phyloP scores from a whole-genome alignment of 2,329 filamentous ascomycete species.

The Didymella sp. region DNA sequence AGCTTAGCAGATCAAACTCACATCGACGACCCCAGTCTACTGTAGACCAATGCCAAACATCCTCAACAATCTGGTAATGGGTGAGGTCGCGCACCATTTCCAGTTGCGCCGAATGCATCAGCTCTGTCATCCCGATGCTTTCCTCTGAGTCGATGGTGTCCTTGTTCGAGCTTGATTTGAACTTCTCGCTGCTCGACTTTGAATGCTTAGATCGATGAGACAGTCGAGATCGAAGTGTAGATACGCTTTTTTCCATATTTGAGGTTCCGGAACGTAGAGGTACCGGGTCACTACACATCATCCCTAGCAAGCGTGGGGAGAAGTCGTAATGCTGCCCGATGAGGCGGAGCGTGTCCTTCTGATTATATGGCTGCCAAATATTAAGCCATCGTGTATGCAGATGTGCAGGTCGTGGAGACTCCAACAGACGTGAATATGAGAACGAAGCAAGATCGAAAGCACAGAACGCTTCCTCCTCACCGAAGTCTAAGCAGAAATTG shows the following conservation, averaged over 20 bases:
- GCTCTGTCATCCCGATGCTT: constrained; percentile 45
- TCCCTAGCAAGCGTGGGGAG: constrained; percentile 68
- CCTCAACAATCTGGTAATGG: constrained; percentile 67
- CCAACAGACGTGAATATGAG: constrained; percentile 51
- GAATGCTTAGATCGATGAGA: constrained; percentile 38
- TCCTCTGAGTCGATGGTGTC: constrained; percentile 41
- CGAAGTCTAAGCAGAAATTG: constrained; percentile 73
- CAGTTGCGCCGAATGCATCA: constrained; percentile 47
- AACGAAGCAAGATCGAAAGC: constrained; percentile 60
- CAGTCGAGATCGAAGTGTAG: constrained; percentile 39
- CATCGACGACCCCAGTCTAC: constrained; percentile 72
- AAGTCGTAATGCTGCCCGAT: constrained; percentile 71
- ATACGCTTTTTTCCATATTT: constrained; percentile 39
- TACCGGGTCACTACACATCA: constrained; percentile 67
- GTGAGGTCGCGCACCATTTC: constrained; percentile 52
- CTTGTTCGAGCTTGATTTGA: constrained; percentile 21
- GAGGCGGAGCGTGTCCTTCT: constrained; percentile 62
- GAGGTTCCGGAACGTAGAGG: constrained; percentile 31
- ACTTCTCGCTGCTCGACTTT: constrained; percentile 22
- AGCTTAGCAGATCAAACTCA: constrained; percentile 42
- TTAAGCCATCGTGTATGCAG: constrained; percentile 76
- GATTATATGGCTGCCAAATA: constrained; percentile 71
- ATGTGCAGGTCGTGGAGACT: constrained; percentile 54
- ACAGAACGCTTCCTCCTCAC: constrained; percentile 61
- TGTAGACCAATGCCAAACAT: constrained; percentile 78